phyloP scores from a whole-genome alignment of 768 basidiomycete species.

The Tulasnella sp. region DNA sequence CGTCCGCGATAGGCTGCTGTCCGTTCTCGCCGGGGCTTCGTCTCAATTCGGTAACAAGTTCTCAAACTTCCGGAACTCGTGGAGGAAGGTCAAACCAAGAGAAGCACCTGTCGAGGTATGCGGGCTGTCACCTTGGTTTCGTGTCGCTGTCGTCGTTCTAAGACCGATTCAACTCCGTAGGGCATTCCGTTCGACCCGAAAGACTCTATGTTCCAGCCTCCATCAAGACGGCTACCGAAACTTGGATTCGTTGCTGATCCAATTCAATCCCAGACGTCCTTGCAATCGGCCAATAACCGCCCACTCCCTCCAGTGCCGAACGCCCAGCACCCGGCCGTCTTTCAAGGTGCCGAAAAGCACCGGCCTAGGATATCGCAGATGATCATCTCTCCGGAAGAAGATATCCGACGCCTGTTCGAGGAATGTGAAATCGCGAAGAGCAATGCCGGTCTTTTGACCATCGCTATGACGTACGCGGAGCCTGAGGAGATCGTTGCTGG shows the following conservation, averaged over 20 bases:
- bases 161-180: slow-evolving; percentile 41
- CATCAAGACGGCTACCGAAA: slow-evolving; percentile 39
- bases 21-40: slow-evolving; percentile 81
- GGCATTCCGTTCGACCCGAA: slow-evolving; percentile 78
- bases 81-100: slow-evolving; percentile 76
- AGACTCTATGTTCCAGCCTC: slow-evolving; percentile 79
- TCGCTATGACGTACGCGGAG: slow-evolving; percentile 68
- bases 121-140: slow-evolving; percentile 36
- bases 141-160: not conserved
- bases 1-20: slow-evolving; percentile 75
- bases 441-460: slow-evolving; percentile 74
- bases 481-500: slow-evolving; percentile 65
- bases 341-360: slow-evolving; percentile 23
- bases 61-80: slow-evolving; percentile 65
- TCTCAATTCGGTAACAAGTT: slow-evolving; percentile 61
- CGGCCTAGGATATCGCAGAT: slow-evolving; percentile 37
- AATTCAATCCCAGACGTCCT: not conserved
- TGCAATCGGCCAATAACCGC: not conserved
- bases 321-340: not conserved
- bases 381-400: slow-evolving; percentile 77
- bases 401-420: slow-evolving; percentile 78
- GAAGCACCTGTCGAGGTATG: slow-evolving; percentile 82
- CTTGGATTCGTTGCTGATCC: slow-evolving; percentile 28
- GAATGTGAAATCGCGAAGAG: slow-evolving; percentile 84
- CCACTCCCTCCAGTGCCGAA: not conserved